Conservation (phyloP, 1,284 basidiomycete genomes). For the Tilletia setariae region DNA sequence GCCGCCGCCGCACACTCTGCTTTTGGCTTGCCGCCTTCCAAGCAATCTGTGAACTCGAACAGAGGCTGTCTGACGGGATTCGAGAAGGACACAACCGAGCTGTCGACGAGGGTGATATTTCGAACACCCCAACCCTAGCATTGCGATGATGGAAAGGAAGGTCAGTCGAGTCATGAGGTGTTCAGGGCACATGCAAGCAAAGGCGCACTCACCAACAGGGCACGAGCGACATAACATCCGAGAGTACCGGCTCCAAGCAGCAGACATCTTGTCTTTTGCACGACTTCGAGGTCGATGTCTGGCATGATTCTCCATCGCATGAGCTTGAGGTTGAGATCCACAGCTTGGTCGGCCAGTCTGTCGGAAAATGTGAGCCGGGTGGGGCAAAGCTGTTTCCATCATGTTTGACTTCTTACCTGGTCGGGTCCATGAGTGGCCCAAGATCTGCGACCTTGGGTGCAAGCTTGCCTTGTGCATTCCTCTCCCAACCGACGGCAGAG, state of each 20-base stretch:
- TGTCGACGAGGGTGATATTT: constrained; percentile 88
- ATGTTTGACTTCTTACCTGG: no score
- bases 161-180: neutral
- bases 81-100: constrained; percentile 84
- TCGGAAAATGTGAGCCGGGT: neutral
- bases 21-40: constrained; percentile 90
- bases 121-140: constrained; percentile 74
- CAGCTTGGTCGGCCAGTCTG: constrained; percentile 88
- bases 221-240: constrained; percentile 91
- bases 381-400: no score
- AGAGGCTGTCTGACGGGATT: constrained; percentile 95
- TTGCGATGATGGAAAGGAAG: neutral
- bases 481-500: constrained; percentile 87
- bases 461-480: constrained; percentile 77
- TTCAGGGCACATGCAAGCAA: neutral
- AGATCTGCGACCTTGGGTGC: constrained; percentile 84
- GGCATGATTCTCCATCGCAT: constrained; percentile 98
- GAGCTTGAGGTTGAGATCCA: constrained; percentile 92
- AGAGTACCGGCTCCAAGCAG: constrained; percentile 91
- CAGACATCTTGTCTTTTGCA: constrained; percentile 75
- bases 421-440: constrained; percentile 91
- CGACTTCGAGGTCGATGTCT: constrained; percentile 77
- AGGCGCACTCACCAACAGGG: constrained; percentile 62
- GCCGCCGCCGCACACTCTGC: constrained; percentile 84
- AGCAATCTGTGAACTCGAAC: constrained; percentile 89